A percentile compares a stretch with the other conserved stretches of the same genome.
These are phyloP conservation scores for Lactifluus volemus DNA, from an alignment of 768 basidiomycete genomes.

Conservation along the genomic window DNA sequence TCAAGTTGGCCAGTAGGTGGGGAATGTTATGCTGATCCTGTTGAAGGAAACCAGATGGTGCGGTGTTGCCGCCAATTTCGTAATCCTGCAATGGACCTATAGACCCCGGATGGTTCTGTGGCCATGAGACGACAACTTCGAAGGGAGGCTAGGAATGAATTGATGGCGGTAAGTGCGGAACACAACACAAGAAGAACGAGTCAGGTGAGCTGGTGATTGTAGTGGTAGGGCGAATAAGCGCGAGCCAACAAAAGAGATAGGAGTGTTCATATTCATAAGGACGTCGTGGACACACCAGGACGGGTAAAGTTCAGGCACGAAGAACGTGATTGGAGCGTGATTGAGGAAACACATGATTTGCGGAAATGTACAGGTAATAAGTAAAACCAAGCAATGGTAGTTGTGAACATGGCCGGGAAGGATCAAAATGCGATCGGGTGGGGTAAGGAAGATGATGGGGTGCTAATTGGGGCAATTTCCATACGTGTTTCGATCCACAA, in stretches of 20 bases:
- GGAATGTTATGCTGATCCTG: neutral
- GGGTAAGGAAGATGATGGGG: neutral
- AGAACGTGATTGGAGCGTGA: neutral
- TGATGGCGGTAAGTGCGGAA: neutral
- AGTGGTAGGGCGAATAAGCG: neutral
- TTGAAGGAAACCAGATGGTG: neutral
- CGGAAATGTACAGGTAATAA: too few relatives aligned
- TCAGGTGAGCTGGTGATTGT: conserved; percentile 2
- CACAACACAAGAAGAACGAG: neutral
- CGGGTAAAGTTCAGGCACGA: neutral
- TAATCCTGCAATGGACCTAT: neutral
- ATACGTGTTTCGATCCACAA: neutral
- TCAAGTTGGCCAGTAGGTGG: neutral
- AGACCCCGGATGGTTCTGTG: neutral
- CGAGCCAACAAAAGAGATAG: neutral
- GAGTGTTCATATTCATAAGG: neutral
- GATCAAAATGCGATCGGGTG: neutral
- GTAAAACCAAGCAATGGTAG: neutral
- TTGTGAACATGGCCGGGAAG: neutral
- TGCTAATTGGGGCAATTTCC: neutral
- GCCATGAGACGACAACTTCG: neutral
- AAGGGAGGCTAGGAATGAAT: neutral
- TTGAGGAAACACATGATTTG: neutral
- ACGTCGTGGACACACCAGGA: neutral
- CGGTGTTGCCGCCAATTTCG: neutral